These are phyloP conservation scores for Solanum neorickii DNA, from an alignment of 257 asterid genomes.

Conservation along the genomic window DNA sequence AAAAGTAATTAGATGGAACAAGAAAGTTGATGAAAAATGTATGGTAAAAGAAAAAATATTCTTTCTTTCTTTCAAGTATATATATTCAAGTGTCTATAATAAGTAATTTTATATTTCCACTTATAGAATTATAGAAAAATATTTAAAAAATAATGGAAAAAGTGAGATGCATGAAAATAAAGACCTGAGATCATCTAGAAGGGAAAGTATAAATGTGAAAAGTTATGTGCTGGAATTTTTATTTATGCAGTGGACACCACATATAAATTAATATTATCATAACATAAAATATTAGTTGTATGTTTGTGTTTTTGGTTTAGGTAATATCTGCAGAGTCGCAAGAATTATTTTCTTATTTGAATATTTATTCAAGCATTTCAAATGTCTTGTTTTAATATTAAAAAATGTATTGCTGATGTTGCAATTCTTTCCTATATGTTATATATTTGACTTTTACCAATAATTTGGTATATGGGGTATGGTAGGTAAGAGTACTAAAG, in stretches of 20 bases:
- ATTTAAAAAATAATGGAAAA: neutral
- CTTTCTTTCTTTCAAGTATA: no score
- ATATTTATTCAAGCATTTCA: neutral
- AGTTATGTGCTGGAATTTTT: neutral
- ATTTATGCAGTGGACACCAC: neutral
- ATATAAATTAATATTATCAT: neutral
- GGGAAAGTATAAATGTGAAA: no score
- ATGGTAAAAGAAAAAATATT: no score
- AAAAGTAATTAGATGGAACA: no score
- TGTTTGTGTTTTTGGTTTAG: neutral
- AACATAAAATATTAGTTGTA: neutral
- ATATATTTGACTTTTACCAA: neutral
- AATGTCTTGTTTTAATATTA: no score
- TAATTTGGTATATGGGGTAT: no score
- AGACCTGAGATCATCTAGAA: neutral
- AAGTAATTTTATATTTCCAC: no score
- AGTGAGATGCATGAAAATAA: neutral
- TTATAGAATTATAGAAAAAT: fast-evolving
- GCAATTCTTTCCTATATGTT: neutral
- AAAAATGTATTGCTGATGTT: neutral
- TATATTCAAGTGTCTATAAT: no score
- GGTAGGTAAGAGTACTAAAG: no score
- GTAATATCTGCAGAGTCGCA: neutral
- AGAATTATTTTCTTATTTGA: neutral
- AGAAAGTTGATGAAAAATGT: neutral